phyloP scores from a whole-genome alignment of 2,329 filamentous ascomycete species.

The Hypoxylon sp. region DNA sequence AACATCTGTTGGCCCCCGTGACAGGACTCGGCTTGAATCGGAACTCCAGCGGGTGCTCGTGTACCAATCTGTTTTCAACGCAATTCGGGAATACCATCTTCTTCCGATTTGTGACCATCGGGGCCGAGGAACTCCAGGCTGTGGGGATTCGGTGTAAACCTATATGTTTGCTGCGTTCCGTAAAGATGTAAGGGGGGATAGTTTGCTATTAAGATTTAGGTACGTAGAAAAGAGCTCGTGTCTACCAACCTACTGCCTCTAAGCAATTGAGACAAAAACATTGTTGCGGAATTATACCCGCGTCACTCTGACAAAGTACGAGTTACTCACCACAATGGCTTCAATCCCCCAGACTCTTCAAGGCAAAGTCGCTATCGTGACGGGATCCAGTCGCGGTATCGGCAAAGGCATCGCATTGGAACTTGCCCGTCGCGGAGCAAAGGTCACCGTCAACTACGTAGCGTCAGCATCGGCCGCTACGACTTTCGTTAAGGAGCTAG shows the following conservation, averaged over 20 bases:
- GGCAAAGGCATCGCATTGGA: conserved; percentile 31
- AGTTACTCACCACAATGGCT: background rate
- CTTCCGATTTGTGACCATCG: no score
- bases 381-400: conserved; percentile 30
- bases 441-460: conserved; percentile 28
- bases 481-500: conserved; percentile 19
- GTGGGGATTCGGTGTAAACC: background rate
- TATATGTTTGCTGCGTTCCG: background rate
- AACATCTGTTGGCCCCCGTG: background rate
- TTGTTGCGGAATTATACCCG: background rate
- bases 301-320: background rate
- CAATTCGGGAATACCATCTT: background rate
- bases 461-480: conserved; percentile 17
- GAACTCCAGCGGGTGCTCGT: conserved; percentile 11
- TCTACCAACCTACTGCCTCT: background rate
- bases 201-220: background rate
- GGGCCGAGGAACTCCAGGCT: background rate
- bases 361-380: conserved; percentile 28
- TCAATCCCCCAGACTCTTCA: conserved; percentile 20
- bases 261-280: background rate
- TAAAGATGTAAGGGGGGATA: background rate
- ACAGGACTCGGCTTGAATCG: background rate
- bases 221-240: conserved; percentile 10
- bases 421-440: conserved; percentile 28
- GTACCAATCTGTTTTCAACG: background rate